These are phyloP conservation scores for Eucalyptus erythrocorys DNA, from an alignment of 345 rosid species.

Conservation along the genomic window DNA sequence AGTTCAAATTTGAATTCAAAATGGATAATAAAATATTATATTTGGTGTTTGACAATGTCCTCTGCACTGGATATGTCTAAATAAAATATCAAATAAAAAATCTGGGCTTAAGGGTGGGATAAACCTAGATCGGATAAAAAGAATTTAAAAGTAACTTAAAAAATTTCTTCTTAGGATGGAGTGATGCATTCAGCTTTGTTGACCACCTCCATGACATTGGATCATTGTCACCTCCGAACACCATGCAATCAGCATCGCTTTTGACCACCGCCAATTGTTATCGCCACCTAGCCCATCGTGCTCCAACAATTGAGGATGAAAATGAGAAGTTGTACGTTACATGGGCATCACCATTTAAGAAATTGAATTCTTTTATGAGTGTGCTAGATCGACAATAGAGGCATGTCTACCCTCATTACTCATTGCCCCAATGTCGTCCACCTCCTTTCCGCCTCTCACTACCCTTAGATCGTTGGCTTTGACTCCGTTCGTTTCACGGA, in stretches of 20 bases:
- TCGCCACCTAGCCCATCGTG: fast-evolving
- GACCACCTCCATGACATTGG: not conserved
- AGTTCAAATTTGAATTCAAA: not conserved
- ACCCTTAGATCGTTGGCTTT: not conserved
- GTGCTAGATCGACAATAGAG: not conserved
- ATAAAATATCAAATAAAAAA: not conserved
- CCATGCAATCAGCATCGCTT: not conserved
- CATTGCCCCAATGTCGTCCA: not conserved
- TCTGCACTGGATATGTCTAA: too few relatives aligned
- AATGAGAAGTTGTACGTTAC: too few relatives aligned
- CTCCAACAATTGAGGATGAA: too few relatives aligned
- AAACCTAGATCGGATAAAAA: too few relatives aligned
- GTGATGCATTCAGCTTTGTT: not conserved
- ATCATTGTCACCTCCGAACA: not conserved
- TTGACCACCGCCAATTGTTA: not conserved
- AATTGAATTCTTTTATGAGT: too few relatives aligned
- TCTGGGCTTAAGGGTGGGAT: not conserved
- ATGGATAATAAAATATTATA: not conserved
- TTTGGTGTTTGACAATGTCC: not conserved
- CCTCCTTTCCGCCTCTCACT: not conserved
- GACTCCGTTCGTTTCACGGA: too few relatives aligned
- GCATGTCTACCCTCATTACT: not conserved
- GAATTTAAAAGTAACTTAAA: too few relatives aligned
- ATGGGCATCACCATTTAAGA: not conserved
- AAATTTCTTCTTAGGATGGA: not conserved